A percentile compares a stretch with the other conserved stretches of the same genome.
Conservation (phyloP, 768 basidiomycete species). For the Hypholoma sublateritium region DNA sequence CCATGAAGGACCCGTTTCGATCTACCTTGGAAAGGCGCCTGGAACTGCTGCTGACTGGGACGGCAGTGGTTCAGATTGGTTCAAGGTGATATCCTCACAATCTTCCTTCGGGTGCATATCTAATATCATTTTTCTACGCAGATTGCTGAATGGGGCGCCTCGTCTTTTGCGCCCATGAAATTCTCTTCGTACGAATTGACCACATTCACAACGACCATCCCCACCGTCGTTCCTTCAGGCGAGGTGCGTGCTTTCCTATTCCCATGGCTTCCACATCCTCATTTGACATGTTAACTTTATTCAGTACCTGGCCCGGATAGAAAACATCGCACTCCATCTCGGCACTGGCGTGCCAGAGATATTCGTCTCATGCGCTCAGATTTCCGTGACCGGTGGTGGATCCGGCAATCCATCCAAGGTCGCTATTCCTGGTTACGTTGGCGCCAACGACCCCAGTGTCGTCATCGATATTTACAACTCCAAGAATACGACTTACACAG, state of each 20-base stretch:
- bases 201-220: constrained; percentile 38
- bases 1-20: constrained; percentile 40
- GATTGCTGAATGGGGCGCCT: constrained; percentile 38
- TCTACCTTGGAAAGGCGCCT: constrained; percentile 47
- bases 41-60: constrained; percentile 37
- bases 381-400: constrained; percentile 41
- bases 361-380: constrained; percentile 46
- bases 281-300: not conserved
- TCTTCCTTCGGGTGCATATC: not conserved
- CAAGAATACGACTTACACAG: not conserved
- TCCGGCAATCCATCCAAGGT: constrained; percentile 42
- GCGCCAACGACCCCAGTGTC: constrained; percentile 24
- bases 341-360: constrained; percentile 40
- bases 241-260: constrained; percentile 21
- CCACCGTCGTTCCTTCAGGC: constrained; percentile 36
- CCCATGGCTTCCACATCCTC: not conserved
- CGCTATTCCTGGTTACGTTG: constrained; percentile 44
- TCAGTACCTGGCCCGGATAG: constrained; percentile 42
- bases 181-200: constrained; percentile 27
- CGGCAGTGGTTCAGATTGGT: constrained; percentile 47
- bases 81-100: constrained; percentile 38
- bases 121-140: not conserved
- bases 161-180: constrained; percentile 29
- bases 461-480: constrained; percentile 4
- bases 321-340: constrained; percentile 44